These are phyloP conservation scores for Craspedostauros australis DNA, from an alignment of 108 stramenopile species.

Conservation along the genomic window DNA sequence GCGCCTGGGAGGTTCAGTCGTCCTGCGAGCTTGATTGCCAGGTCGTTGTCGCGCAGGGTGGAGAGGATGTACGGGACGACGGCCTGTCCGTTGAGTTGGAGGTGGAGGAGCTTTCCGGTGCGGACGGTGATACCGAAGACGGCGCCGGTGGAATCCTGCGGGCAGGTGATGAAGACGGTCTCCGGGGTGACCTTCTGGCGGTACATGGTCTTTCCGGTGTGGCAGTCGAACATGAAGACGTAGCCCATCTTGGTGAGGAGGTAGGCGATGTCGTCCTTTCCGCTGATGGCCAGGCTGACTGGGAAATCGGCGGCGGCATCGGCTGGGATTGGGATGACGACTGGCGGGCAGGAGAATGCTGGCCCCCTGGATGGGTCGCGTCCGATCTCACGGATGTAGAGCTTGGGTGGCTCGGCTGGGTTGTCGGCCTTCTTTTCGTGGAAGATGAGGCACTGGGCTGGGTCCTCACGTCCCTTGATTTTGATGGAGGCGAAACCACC, in stretches of 20 bases:
- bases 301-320: slow-evolving; percentile 97
- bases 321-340: slow-evolving; percentile 88
- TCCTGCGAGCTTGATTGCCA: slow-evolving; percentile 92
- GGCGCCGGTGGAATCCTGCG: slow-evolving; percentile 78
- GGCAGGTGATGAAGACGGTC: slow-evolving; percentile 91
- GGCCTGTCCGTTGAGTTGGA: slow-evolving; percentile 85
- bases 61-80: slow-evolving; percentile 94
- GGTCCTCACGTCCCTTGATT: slow-evolving; percentile 82
- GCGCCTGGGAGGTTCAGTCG: slow-evolving; percentile 96
- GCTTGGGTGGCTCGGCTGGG: slow-evolving; percentile 72
- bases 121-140: slow-evolving; percentile 93
- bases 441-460: slow-evolving; percentile 91
- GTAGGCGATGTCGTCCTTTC: slow-evolving; percentile 92
- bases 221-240: slow-evolving; percentile 96
- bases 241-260: slow-evolving; percentile 97
- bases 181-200: slow-evolving; percentile 94
- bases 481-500: slow-evolving; percentile 89
- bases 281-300: slow-evolving; percentile 81
- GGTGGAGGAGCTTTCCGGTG: slow-evolving; percentile 89
- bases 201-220: slow-evolving; percentile 93
- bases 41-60: slow-evolving; percentile 86
- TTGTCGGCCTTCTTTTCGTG: slow-evolving; percentile 92
- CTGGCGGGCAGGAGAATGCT: slow-evolving; percentile 84
- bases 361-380: slow-evolving; percentile 91
- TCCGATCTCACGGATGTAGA: slow-evolving; percentile 99